Evolutionary conservation across 805 yeast species (phyloP), one percentile per base, ranked within the genome.

Genomic region (Saccharomyces jurei): DNA sequence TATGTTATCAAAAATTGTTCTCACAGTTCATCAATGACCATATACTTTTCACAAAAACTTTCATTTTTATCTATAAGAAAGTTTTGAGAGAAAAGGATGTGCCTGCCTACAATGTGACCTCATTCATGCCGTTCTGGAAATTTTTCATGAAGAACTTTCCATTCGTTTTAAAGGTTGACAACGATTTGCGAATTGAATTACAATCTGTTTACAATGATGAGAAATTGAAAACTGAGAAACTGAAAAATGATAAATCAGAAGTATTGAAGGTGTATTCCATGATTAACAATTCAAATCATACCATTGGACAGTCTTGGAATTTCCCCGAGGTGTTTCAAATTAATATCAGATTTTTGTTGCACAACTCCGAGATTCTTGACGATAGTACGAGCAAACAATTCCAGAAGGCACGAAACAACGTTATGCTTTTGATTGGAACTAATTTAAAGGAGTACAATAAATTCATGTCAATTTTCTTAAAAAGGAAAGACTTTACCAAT

Each of bases 11-110:
- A 26, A 65, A 63, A 54, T 51, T 71, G 4, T 74, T 74, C 55
- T 67, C 74, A 4, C 66, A 72, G 49, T 59, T 70, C 50, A 71
- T 74, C 8, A 73, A 74, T 54, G 72, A 68, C 26, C 75, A 72
- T 54, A 64, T 71, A 32, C 61, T 74, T 48, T 60, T 67, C 48
- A 63, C 67, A 53, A 63, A 71, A 60, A 60, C 69, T 1, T 62
- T 68, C 31, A 62, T 67, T 17, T 60, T 63, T 54, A 60, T 66
- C 10, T 66, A 68, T 48, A 54, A 54, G 17, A 65, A 64, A 30
- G 56, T 61, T 4, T 46, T 69, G 21, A 60, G 58, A 30, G 55
- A 54, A 5, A 65, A 57, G 29, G 69, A 68, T 51, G 50, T 55
- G 25, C 52, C 52, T 4, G 55, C 62, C 17, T 67, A 64, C 46